Conservation (phyloP, 805 yeast species). For the Metschnikowia chrysomelidarum region DNA sequence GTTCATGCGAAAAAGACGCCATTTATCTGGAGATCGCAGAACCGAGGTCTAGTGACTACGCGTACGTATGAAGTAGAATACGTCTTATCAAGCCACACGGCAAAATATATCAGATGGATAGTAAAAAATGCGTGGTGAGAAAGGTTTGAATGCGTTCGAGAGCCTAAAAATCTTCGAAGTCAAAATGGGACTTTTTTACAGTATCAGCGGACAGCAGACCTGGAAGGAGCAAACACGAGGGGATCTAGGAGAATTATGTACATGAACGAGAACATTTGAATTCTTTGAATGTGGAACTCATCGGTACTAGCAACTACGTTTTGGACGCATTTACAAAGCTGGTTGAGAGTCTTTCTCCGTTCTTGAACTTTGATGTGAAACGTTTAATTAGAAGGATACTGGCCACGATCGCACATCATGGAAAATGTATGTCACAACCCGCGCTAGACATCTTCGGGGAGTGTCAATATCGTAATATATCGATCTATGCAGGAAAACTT, state of each 20-base stretch:
- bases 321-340: slow-evolving; percentile 5
- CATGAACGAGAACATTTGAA: slow-evolving; percentile 1
- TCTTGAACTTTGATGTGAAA: too few species aligned
- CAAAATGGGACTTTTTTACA: slow-evolving; percentile 8
- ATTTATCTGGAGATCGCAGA: slow-evolving; percentile 2
- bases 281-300: neutral
- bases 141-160: slow-evolving; percentile 2
- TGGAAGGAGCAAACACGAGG: slow-evolving; percentile 3
- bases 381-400: too few species aligned
- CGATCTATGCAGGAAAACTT: too few species aligned
- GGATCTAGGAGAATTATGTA: slow-evolving; percentile 4
- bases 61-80: slow-evolving; percentile 3
- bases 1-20: slow-evolving; percentile 1
- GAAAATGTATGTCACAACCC: too few species aligned
- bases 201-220: slow-evolving; percentile 7
- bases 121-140: neutral
- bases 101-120: neutral
- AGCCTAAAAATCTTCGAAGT: slow-evolving; percentile 5
- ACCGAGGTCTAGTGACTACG: slow-evolving; percentile 5
- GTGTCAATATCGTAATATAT: too few species aligned
- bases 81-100: slow-evolving; percentile 5
- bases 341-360: too few species aligned
- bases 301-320: slow-evolving; percentile 4
- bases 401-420: too few species aligned
- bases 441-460: too few species aligned